Base-by-base conservation (phyloP, 306 rosid species). In the Medicago lupulina region DNA sequence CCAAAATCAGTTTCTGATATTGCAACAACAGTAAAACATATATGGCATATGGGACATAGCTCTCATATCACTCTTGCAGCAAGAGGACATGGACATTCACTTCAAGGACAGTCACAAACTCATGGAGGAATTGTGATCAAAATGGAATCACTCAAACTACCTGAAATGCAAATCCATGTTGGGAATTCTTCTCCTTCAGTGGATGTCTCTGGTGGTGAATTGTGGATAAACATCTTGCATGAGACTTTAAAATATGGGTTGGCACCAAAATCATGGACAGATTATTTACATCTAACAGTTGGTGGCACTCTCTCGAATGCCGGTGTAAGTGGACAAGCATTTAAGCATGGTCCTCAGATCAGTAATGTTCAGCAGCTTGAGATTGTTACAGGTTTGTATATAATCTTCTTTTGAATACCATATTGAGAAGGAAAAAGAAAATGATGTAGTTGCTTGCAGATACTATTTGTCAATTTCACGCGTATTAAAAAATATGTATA, bases 301-400 rank as follows among this genome's bases (percentile, higher is more conserved):
- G 99, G 99, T 12, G 99, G 99, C 19, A 95, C 99, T 55, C 91
- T 95, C 57, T 92, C 99, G 71, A 95, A 95, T 53, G 99, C 97
- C 21, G 99, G 99, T 70, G 79, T 92, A 71, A 95, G 99, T 57
- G 99, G 99, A 6, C 99, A 95, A 67, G 97, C 99, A 76, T 95
- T 95, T 75, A 82, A 83, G 71, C 90, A 95, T 75, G 99, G 99
- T 74, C 99, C 99, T 23, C 97, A 95, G 88, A 95, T 90, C 82
- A 95, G 99, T 65, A 95, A 95, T 83, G 99, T 92, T 78, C 88
- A 82, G 77, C 91, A 84, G 83, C 91, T 95, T 79, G 92, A 95
- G 92, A 91, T 95, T 80, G 97, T 95, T 44, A 95, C 97, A 89
- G 97, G 99, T 95, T 77, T 44, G 93, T 65, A 63, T 23, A 21